phyloP scores from a whole-genome alignment of 1,284 basidiomycete genomes.

The Sanguinoderma infundibulare region DNA sequence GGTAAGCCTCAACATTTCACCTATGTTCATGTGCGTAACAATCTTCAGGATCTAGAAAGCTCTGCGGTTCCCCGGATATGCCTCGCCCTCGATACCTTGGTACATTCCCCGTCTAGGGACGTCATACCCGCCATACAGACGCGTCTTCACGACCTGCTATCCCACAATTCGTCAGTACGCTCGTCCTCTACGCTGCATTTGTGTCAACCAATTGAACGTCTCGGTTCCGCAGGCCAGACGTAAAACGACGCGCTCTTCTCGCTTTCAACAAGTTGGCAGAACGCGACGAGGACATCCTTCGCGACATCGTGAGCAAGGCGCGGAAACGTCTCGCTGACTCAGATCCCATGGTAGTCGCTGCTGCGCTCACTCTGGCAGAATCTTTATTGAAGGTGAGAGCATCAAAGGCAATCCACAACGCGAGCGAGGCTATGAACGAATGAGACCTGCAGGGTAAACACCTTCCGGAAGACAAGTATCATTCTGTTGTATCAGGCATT shows the following conservation, averaged over 20 bases:
- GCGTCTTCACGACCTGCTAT: slow-evolving; percentile 65
- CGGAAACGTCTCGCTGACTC: slow-evolving; percentile 51
- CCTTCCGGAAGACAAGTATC: slow-evolving; percentile 20
- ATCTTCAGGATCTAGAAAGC: slow-evolving; percentile 66
- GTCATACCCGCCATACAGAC: slow-evolving; percentile 73
- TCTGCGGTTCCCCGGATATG: slow-evolving; percentile 56
- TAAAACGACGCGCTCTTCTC: slow-evolving; percentile 65
- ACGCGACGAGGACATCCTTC: slow-evolving; percentile 52
- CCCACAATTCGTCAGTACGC: slow-evolving; percentile 69
- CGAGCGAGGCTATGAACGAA: no score
- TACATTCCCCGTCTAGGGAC: slow-evolving; percentile 60
- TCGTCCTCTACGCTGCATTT: slow-evolving; percentile 31
- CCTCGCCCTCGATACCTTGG: slow-evolving; percentile 73
- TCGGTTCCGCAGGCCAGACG: slow-evolving; percentile 47
- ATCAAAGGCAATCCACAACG: no score
- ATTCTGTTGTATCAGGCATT: slow-evolving; percentile 15
- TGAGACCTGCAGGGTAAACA: slow-evolving; percentile 9
- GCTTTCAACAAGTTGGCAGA: slow-evolving; percentile 59
- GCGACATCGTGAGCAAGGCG: slow-evolving; percentile 46
- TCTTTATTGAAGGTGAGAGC: slow-evolving; percentile 33
- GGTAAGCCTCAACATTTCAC: slow-evolving; percentile 39
- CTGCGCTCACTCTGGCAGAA: slow-evolving; percentile 47
- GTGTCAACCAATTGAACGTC: slow-evolving; percentile 1
- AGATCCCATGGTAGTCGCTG: slow-evolving; percentile 49
- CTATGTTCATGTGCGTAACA: slow-evolving; percentile 7